Conservation (phyloP, 139 green algal species). For the Bryopsis sp. region DNA sequence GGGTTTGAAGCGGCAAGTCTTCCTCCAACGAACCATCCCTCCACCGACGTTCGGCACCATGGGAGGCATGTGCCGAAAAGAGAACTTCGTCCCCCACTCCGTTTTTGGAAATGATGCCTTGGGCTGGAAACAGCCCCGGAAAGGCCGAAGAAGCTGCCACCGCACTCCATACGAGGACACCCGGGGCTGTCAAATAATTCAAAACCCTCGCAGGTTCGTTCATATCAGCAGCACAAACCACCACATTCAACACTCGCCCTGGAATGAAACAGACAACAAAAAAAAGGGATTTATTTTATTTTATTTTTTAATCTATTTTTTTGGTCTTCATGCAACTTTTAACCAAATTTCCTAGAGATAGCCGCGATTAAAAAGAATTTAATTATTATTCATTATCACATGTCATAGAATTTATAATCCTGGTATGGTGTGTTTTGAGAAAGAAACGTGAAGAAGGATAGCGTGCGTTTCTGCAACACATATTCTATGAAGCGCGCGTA, state of each 20-base stretch:
- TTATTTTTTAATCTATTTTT: too few relatives aligned
- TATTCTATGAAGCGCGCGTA: too few relatives aligned
- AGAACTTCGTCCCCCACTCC: slow-evolving; percentile 35
- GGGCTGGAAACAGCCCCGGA: slow-evolving; percentile 68
- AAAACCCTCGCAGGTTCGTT: slow-evolving; percentile 83
- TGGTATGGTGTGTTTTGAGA: too few relatives aligned
- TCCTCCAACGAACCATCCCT: slow-evolving; percentile 63
- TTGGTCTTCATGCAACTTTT: too few relatives aligned
- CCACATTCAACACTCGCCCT: slow-evolving; percentile 89
- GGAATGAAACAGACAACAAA: too few relatives aligned
- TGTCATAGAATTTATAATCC: too few relatives aligned
- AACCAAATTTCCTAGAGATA: too few relatives aligned
- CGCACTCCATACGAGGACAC: slow-evolving; percentile 79
- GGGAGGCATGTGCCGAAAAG: slow-evolving; percentile 14
- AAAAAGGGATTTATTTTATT: too few relatives aligned
- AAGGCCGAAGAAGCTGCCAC: slow-evolving; percentile 81
- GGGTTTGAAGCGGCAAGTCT: slow-evolving; percentile 67
- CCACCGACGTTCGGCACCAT: slow-evolving; percentile 45
- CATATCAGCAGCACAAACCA: slow-evolving; percentile 64
- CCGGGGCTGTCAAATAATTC: slow-evolving; percentile 86
- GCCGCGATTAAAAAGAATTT: too few relatives aligned
- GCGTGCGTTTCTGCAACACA: too few relatives aligned
- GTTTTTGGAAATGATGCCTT: slow-evolving; percentile 60
- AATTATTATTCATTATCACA: too few relatives aligned
- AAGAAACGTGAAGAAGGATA: too few relatives aligned